phyloP scores from a whole-genome alignment of 1,284 basidiomycete genomes.

The Apiotrichum laibachii region DNA sequence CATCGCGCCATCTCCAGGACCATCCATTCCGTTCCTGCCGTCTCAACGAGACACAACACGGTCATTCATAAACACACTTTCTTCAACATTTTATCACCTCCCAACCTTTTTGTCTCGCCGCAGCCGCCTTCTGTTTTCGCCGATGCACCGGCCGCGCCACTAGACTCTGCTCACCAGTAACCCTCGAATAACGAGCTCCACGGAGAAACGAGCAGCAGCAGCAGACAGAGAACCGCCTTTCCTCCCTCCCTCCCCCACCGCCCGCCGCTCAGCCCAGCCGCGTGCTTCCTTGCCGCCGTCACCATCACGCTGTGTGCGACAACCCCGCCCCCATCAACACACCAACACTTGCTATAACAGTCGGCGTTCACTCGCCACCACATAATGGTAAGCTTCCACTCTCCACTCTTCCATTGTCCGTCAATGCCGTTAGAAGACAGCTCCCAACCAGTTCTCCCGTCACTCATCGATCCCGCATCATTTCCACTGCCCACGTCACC shows the following conservation, averaged over 20 bases:
- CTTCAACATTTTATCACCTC: too few species aligned
- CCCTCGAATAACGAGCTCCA: background rate
- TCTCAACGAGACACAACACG: too few species aligned
- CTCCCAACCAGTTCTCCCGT: conserved; percentile 6
- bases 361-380: background rate
- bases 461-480: too few species aligned
- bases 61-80: too few species aligned
- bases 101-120: too few species aligned
- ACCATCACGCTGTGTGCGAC: background rate
- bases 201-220: background rate
- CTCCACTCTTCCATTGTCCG: too few species aligned
- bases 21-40: too few species aligned
- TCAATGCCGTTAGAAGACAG: background rate
- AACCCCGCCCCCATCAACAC: background rate
- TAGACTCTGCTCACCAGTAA: background rate
- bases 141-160: background rate
- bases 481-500: too few species aligned
- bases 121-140: too few species aligned
- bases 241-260: background rate
- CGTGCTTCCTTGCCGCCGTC: background rate
- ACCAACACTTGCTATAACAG: background rate
- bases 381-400: conserved; percentile 1
- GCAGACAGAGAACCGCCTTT: background rate
- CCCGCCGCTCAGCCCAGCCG: background rate
- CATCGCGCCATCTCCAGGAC: too few species aligned